Evolutionary conservation across 208 protist genomes (phyloP).

Genomic region (Crithidia mellificae): DNA sequence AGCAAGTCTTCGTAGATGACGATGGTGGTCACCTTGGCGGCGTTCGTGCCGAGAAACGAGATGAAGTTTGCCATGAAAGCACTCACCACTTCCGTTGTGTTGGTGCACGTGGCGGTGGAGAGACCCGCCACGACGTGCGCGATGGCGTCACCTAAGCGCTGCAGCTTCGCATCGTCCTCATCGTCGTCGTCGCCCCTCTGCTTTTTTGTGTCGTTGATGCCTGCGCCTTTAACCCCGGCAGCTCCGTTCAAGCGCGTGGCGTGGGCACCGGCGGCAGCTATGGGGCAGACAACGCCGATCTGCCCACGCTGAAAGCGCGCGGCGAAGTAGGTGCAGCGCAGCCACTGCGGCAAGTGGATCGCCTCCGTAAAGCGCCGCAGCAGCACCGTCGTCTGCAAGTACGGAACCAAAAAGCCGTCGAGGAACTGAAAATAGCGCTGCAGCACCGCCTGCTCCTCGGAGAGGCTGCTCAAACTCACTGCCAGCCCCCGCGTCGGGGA

Average conservation of each 20-base stretch:
- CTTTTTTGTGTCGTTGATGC: too few species aligned
- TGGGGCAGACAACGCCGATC: constrained; percentile 2
- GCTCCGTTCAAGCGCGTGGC: too few species aligned
- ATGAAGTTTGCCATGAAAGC: constrained; percentile 40
- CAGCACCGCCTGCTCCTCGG: constrained; percentile 24
- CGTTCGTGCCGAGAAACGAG: constrained; percentile 36
- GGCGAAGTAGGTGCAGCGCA: constrained; percentile 33
- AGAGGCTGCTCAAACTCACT: not conserved
- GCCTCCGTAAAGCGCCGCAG: constrained; percentile 44
- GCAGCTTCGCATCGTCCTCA: constrained; percentile 16
- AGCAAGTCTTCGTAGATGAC: constrained; percentile 53
- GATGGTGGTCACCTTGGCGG: constrained; percentile 32
- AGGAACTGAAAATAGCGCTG: constrained; percentile 37
- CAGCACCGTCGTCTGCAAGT: constrained; percentile 40
- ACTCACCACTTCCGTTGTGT: constrained; percentile 19
- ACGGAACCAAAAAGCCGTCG: constrained; percentile 35
- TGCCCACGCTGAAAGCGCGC: constrained; percentile 18
- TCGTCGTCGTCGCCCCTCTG: too few species aligned
- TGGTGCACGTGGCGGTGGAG: not conserved
- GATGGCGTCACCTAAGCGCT: constrained; percentile 5
- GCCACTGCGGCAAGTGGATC: constrained; percentile 37
- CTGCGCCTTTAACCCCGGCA: too few species aligned
- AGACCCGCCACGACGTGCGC: constrained; percentile 16
- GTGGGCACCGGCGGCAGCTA: constrained; percentile 11
- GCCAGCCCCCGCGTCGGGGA: constrained; percentile 13